Base-by-base conservation (phyloP, 208 protist species). In the Trypanosoma theileri region DNA sequence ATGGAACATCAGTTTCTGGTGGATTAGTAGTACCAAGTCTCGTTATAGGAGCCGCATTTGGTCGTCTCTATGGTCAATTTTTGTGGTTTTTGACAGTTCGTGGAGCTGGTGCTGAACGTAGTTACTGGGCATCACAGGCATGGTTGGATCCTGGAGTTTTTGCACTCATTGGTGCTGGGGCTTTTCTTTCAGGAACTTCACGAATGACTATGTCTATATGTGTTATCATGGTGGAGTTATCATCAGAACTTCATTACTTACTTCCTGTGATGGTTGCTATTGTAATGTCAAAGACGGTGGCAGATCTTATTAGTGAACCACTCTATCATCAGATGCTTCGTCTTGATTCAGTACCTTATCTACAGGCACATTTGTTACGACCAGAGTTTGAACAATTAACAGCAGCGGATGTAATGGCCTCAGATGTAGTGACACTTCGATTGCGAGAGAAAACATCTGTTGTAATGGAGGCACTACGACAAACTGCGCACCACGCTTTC, bases 171-270 rank as follows among this genome's bases (percentile, higher is more conserved):
- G 96, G 96, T 48, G 94, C 94, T 26, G 92, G 89, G 10, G 84
- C 89, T 24, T 97, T 98, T 65, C 85, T 98, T 51, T 90, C 84
- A 21, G 95, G 95, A 16, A 95, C 93, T 9, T 94, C 90, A 41
- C 89, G 96, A 54, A 88, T 98, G 77, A 94, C 93, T 11, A 93
- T 98, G 73, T 92, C 90, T n/a, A 88, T 98, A 55, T 92, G 90
- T 51, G 93, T 98, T 51, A 98, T 98, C 66, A 92, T 98, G 88
- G 83, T 98, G 28, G 94, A 98, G 79, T 80, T 97, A 1, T 96
- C 95, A 19, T 93, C 92, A 45, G 92, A 98, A 69, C 73, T 98
- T 41, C 91, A 93, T 71, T 97, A 97, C 69, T 72, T 97, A 28
- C 81, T 98, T 26, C 95, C 96, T 24, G 89, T 98, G 28, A 98